These are phyloP conservation scores for Pyrrhoderma lamaoense DNA, from an alignment of 1,284 basidiomycete species.

Conservation along the genomic window DNA sequence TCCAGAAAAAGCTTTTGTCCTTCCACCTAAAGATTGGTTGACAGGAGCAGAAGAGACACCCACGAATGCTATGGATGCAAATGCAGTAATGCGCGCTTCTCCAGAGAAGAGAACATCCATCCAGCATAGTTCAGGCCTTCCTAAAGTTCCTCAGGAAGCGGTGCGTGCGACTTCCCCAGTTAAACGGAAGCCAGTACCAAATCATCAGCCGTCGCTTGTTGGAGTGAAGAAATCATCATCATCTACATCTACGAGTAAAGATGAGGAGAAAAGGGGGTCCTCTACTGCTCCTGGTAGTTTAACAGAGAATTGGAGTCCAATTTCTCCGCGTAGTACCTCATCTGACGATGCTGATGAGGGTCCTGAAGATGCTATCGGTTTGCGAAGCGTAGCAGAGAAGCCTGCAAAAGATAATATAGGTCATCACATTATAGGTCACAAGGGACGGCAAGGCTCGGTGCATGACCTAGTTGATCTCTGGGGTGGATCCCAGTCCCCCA, in stretches of 20 bases:
- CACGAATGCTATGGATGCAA: conserved; percentile 15
- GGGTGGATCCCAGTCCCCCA: conserved; percentile 42
- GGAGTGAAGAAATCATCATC: conserved; percentile 1
- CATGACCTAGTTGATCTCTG: conserved; percentile 73
- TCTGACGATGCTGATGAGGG: conserved; percentile 52
- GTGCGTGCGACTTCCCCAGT: conserved; percentile 7
- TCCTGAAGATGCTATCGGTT: conserved; percentile 47
- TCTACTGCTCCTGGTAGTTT: neutral
- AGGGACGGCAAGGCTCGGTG: conserved; percentile 66
- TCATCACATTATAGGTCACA: conserved; percentile 24
- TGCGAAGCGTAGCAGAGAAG: conserved; percentile 9
- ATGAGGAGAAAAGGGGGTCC: neutral
- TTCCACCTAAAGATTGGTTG: conserved; percentile 52
- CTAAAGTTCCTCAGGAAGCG: conserved; percentile 4
- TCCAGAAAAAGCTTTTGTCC: conserved; percentile 1
- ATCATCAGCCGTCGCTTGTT: conserved; percentile 3
- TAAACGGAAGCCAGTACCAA: conserved; percentile 7
- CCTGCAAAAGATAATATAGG: conserved; percentile 15
- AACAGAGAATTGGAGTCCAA: conserved; percentile 12
- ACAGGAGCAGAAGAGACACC: conserved; percentile 53
- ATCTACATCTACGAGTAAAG: too few relatives aligned
- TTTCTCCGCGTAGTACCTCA: conserved; percentile 29
- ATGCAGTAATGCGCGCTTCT: conserved; percentile 24
- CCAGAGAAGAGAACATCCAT: conserved; percentile 17
- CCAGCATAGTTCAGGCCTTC: conserved; percentile 8